These are phyloP conservation scores for Chloris gayana DNA, from an alignment of 176 grass and related monocot genomes.

Conservation along the genomic window DNA sequence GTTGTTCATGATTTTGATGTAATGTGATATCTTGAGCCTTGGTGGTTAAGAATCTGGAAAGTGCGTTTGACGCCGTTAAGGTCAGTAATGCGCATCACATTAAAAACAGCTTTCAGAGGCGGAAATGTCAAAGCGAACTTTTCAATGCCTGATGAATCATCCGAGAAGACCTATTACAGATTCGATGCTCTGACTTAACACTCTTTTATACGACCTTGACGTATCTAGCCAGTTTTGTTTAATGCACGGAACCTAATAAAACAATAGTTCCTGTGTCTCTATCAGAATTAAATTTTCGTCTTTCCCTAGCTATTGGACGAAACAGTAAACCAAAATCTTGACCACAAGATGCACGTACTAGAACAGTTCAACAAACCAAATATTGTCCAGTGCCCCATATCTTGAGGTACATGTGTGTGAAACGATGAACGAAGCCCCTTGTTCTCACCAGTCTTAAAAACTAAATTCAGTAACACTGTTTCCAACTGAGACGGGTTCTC, in stretches of 20 bases:
- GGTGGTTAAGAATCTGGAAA: not conserved
- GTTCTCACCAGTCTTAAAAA: not conserved
- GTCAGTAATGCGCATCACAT: not conserved
- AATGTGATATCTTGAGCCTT: not conserved
- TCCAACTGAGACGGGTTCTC: not conserved
- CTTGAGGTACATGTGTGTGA: not conserved
- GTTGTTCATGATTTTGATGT: not conserved
- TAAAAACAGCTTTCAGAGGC: not conserved
- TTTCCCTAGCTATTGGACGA: not conserved
- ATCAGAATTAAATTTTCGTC: not conserved
- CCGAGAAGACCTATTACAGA: not conserved
- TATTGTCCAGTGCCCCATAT: not conserved
- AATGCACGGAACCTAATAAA: not conserved
- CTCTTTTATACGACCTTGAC: not conserved
- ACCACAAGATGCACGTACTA: not conserved
- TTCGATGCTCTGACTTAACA: conserved; percentile 1
- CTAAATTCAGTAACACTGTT: not conserved
- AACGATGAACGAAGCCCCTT: not conserved
- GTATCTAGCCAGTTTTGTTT: not conserved
- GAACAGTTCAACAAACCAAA: not conserved
- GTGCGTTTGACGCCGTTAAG: not conserved
- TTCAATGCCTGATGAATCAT: conserved; percentile 13
- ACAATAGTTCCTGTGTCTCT: not conserved
- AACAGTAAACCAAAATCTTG: not conserved
- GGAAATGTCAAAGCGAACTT: not conserved